Evolutionary conservation across 768 basidiomycete species (phyloP), one percentile per base, ranked within the genome.

Genomic region (Solioccasus polychromus): DNA sequence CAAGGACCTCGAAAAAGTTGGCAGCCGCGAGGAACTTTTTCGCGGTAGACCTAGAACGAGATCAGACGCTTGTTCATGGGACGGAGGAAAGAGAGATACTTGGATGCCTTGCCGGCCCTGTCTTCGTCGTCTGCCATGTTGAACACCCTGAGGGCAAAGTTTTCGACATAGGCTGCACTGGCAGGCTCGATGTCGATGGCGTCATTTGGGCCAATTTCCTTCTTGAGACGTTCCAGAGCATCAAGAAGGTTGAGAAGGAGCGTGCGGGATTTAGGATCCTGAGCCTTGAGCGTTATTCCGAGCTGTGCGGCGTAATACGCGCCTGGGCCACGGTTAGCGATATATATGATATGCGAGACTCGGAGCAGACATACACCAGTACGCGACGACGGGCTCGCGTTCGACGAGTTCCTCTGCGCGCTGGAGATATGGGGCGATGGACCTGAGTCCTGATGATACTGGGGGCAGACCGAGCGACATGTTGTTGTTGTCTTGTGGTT

Each of bases 21-120:
- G 92, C 85, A 25, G 95, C 92, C 12, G 92, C 95, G 4, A 97
- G 73, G 64, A 98, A 98, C 67, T 94, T 95, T 61, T 87, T 88
- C 5, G 95, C 92, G 1, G 94, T 98, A 17, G 80, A 77, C 61
- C 92, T 94, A 55, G 22, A 23, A 35, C 6, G 35, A 2, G 12
- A 26, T 58, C 31, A 56, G 52, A 51, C 34, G 39, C 15, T 23
- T 28, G 23, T 11, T 34, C 39, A 19, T 34, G 15, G 12, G 40
- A 45, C n/a, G 17, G 15, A n/a, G 24, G 40, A 17, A 41, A 2
- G 29, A 42, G 41, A 62, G 72, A 44, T 56, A 92, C 90, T 86
- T 83, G 26, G 84, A 88, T 12, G 87, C 82, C 35, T 71, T 73
- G 1, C 87, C 92, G 12, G 69, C 76, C 35, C 95, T 73, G 64